Conservation (phyloP, 345 rosid genomes). For the Citropsis articulata region DNA sequence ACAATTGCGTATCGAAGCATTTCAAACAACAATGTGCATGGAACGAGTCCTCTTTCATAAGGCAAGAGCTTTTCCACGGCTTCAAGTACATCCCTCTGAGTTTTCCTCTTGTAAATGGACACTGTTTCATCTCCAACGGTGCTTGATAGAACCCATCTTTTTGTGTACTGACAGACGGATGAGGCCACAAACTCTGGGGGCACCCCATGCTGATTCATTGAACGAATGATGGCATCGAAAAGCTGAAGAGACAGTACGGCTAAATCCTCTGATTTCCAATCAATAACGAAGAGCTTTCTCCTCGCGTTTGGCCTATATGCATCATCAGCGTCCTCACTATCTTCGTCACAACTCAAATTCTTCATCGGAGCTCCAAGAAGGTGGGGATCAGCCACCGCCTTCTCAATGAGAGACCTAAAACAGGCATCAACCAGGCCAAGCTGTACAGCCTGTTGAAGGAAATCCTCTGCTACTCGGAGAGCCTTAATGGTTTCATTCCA, state of each 20-base stretch:
- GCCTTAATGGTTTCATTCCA: slow-evolving; percentile 82
- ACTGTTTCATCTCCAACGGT: slow-evolving; percentile 14
- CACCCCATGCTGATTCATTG: slow-evolving; percentile 37
- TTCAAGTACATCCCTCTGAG: slow-evolving; percentile 49
- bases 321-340: slow-evolving; percentile 29
- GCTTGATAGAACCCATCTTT: slow-evolving; percentile 42
- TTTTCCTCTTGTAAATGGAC: slow-evolving; percentile 40
- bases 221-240: slow-evolving; percentile 41
- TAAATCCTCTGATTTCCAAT: slow-evolving; percentile 61
- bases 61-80: slow-evolving; percentile 70
- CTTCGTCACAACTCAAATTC: slow-evolving; percentile 10
- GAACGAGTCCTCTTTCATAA: slow-evolving; percentile 43
- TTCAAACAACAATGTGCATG: slow-evolving; percentile 52
- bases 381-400: slow-evolving; percentile 54
- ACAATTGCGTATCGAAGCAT: slow-evolving; percentile 47
- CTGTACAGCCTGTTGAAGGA: slow-evolving; percentile 37
- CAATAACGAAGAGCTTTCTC: slow-evolving; percentile 53
- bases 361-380: slow-evolving; percentile 57
- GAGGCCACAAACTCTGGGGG: slow-evolving; percentile 40
- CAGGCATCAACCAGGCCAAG: slow-evolving; percentile 58
- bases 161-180: slow-evolving; percentile 55
- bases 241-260: slow-evolving; percentile 50
- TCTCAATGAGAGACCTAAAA: slow-evolving; percentile 50
- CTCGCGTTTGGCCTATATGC: slow-evolving; percentile 59
- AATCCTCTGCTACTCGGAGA: slow-evolving; percentile 31